Evolutionary conservation across 495 filamentous ascomycete species (phyloP).

Genomic region (Aspergillus ellipticus): DNA sequence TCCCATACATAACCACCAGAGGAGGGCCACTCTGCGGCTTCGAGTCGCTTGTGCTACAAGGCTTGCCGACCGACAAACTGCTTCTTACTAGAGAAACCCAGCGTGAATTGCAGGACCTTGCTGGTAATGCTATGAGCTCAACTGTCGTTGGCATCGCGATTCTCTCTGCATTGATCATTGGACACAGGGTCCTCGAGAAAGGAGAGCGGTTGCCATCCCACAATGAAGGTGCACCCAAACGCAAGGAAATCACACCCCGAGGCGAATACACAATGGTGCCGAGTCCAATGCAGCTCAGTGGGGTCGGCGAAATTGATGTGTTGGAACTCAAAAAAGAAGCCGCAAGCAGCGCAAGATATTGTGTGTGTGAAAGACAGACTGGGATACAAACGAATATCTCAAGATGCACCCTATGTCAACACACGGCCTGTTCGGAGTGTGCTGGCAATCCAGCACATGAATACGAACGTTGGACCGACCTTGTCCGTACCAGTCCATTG

Average conservation of each 20-base stretch:
- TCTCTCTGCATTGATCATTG: constrained; percentile 49
- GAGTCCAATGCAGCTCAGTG: constrained; percentile 8
- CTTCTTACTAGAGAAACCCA: constrained; percentile 62
- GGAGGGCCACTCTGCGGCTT: constrained; percentile 61
- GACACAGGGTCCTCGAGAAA: constrained; percentile 31
- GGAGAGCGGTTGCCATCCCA: constrained; percentile 6
- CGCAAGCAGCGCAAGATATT: constrained; percentile 41
- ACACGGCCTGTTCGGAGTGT: constrained; percentile 55
- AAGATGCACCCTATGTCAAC: constrained; percentile 50
- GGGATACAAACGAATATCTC: constrained; percentile 34
- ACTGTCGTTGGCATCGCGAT: constrained; percentile 67
- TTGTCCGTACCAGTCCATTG: constrained; percentile 37
- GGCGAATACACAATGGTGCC: constrained; percentile 5
- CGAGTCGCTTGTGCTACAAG: constrained; percentile 68
- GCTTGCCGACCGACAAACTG: constrained; percentile 61
- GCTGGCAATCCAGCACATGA: constrained; percentile 54
- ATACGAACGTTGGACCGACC: constrained; percentile 29
- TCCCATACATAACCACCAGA: constrained; percentile 59
- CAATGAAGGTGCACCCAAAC: constrained; percentile 1
- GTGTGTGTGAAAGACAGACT: constrained; percentile 55
- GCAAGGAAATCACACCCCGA: constrained; percentile 6
- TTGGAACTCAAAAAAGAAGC: constrained; percentile 22
- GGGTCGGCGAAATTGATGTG: constrained; percentile 1
- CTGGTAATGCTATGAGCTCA: constrained; percentile 81
- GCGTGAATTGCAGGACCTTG: constrained; percentile 64